Evolutionary conservation across 345 rosid species (phyloP), one percentile per base, ranked within the genome.

Genomic region (Eucalyptus victrix): DNA sequence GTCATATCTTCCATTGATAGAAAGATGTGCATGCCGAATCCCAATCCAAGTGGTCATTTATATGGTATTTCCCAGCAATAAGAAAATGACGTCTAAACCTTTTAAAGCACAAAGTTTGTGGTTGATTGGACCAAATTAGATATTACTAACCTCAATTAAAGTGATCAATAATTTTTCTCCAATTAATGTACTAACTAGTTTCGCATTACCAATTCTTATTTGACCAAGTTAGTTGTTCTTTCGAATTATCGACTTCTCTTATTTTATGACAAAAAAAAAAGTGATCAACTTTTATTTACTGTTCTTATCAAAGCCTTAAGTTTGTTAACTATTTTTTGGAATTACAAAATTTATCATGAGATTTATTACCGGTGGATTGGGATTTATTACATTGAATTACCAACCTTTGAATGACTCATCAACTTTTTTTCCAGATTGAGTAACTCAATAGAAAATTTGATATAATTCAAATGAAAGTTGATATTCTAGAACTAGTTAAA

Each of bases 161-260:
- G 76, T 65, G 10, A 65, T 7, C 17, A 65, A 21, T 65, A n/a
- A 14, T 65, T 65, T 65, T 65, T 65, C 19, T n/a, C 9, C 16
- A 8, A 30, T 65, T 15, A 65, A 65, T 5, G 8, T 30, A 15
- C 72, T 65, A 7, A 65, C 37, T 65, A 65, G 72, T 65, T 65
- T 65, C 6, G 3, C 37, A n/a, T n/a, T n/a, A n/a, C 76, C 10
- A 15, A n/a, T 65, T 65, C 19, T 65, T n/a, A 30, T n/a, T 65
- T 2, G 19, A 30, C 37, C 17, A 7, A 65, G 19, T n/a, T 65
- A 65, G 18, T n/a, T 7, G 21, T 16, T n/a, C 9, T 7, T 67
- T n/a, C 0, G 1, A 67, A 7, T 67, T 16, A n/a, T 6, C 1
- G 1, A 67, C 76, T 16, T 15, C 21, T 67, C 40, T 67, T 67